phyloP scores from a whole-genome alignment of 2,329 filamentous ascomycete genomes.

The Claviceps monticola region DNA sequence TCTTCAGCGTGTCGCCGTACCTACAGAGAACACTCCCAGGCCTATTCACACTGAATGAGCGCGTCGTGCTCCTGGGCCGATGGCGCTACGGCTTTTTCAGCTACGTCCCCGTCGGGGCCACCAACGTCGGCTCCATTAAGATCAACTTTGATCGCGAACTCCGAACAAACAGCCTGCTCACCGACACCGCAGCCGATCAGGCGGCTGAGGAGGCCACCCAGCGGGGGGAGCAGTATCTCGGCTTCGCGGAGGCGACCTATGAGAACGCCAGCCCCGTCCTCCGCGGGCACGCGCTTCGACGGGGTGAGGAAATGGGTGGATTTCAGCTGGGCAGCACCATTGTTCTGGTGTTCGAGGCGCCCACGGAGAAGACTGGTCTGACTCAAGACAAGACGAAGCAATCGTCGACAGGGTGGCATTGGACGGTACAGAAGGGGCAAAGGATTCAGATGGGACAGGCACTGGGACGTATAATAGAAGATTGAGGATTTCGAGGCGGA shows the following conservation, averaged over 20 bases:
- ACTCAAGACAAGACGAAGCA: conserved; percentile 26
- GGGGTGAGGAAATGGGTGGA: conserved; percentile 95
- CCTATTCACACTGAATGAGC: conserved; percentile 91
- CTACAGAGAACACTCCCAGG: conserved; percentile 84
- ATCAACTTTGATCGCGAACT: conserved; percentile 95
- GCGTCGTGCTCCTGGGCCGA: conserved; percentile 80
- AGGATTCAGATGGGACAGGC: conserved; percentile 60
- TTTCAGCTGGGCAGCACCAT: conserved; percentile 93
- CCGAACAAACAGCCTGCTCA: conserved; percentile 80
- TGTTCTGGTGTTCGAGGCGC: conserved; percentile 92
- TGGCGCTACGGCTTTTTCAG: conserved; percentile 98
- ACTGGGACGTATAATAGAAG: conserved; percentile 58
- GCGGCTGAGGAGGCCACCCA: conserved; percentile 67
- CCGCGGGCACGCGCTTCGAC: conserved; percentile 66
- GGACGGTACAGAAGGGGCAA: background rate
- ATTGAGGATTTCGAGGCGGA: conserved; percentile 12
- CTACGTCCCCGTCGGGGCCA: conserved; percentile 89
- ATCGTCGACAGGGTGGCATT: conserved; percentile 32
- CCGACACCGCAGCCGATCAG: conserved; percentile 80
- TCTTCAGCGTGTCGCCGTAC: conserved; percentile 91
- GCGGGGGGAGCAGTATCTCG: conserved; percentile 71
- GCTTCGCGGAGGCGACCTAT: conserved; percentile 88
- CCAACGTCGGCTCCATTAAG: conserved; percentile 92
- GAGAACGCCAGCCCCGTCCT: conserved; percentile 62
- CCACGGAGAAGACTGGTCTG: conserved; percentile 40